A percentile compares a stretch with the other conserved stretches of the same genome.
Conservation (phyloP, 768 basidiomycete genomes). For the Termitomyces sp. region DNA sequence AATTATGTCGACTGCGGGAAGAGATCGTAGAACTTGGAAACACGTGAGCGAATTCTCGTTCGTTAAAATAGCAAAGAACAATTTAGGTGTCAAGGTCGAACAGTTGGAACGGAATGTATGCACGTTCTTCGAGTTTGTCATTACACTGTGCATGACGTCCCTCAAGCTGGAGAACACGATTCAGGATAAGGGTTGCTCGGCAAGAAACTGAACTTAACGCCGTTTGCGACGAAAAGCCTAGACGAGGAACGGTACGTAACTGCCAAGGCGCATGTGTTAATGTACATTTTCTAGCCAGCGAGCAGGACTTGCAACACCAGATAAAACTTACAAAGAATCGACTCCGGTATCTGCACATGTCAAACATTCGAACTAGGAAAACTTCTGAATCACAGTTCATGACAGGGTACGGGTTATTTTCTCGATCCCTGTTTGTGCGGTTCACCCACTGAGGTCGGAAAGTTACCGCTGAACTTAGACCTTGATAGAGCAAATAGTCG, state of each 20-base stretch:
- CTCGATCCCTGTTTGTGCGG: background rate
- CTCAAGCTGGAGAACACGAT: constrained; percentile 91
- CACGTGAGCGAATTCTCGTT: constrained; percentile 59
- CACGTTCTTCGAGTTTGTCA: background rate
- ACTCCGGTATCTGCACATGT: constrained; percentile 83
- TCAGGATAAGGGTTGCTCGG: constrained; percentile 78
- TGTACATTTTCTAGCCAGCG: constrained; percentile 41
- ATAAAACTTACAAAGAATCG: constrained; percentile 85
- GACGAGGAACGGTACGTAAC: constrained; percentile 79
- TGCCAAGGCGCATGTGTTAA: background rate
- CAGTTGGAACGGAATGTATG: constrained; percentile 80
- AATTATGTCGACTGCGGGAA: constrained; percentile 67
- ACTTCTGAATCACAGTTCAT: constrained; percentile 84
- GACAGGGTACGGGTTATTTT: constrained; percentile 61
- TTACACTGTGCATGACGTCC: constrained; percentile 1
- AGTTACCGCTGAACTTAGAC: constrained; percentile 82
- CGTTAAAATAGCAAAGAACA: constrained; percentile 72
- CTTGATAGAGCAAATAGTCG: constrained; percentile 93
- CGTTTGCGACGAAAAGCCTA: constrained; percentile 91
- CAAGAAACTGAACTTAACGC: constrained; percentile 98
- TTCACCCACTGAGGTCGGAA: constrained; percentile 68
- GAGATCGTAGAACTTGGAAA: constrained; percentile 80
- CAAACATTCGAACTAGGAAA: constrained; percentile 93
- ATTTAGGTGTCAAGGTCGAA: constrained; percentile 68
- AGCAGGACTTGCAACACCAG: constrained; percentile 90